Evolutionary conservation across 768 basidiomycete species (phyloP).

Genomic region (Kwoniella botswanensis): DNA sequence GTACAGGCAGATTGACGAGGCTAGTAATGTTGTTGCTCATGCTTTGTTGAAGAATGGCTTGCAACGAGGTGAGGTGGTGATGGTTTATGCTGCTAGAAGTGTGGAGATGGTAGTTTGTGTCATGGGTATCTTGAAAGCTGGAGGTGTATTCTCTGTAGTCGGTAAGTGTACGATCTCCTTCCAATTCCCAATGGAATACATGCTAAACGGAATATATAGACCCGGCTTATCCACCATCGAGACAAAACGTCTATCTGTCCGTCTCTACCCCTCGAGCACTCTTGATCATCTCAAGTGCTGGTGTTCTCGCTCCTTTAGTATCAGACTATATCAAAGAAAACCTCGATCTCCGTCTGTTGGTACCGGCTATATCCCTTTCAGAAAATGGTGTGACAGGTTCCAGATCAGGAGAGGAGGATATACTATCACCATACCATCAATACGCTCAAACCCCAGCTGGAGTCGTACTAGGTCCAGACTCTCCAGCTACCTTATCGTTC

Average conservation of each 20-base stretch:
- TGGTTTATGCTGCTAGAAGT: constrained; percentile 94
- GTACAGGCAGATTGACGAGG: constrained; percentile 78
- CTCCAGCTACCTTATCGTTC: constrained; percentile 90
- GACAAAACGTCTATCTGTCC: constrained; percentile 89
- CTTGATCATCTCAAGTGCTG: constrained; percentile 87
- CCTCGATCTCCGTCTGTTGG: constrained; percentile 83
- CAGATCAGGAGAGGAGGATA: constrained; percentile 61
- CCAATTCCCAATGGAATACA: too few species aligned
- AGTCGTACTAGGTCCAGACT: constrained; percentile 89
- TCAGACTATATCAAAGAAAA: constrained; percentile 79
- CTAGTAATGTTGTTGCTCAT: constrained; percentile 88
- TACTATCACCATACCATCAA: constrained; percentile 65
- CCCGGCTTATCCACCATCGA: constrained; percentile 91
- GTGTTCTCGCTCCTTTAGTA: constrained; percentile 76
- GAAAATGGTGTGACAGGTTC: constrained; percentile 72
- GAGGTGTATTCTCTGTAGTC: constrained; percentile 95
- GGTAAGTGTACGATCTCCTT: constrained; percentile 63
- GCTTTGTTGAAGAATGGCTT: constrained; percentile 83
- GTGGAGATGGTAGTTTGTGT: constrained; percentile 97
- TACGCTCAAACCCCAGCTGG: constrained; percentile 76
- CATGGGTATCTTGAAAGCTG: constrained; percentile 93
- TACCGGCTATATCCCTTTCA: constrained; percentile 82
- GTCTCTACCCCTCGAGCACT: constrained; percentile 92
- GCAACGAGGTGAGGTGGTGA: constrained; percentile 92
- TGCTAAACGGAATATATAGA: too few species aligned